Evolutionary conservation across 2,329 filamentous ascomycete genomes (phyloP).

Genomic region (Rhexocercosporidium sp.): DNA sequence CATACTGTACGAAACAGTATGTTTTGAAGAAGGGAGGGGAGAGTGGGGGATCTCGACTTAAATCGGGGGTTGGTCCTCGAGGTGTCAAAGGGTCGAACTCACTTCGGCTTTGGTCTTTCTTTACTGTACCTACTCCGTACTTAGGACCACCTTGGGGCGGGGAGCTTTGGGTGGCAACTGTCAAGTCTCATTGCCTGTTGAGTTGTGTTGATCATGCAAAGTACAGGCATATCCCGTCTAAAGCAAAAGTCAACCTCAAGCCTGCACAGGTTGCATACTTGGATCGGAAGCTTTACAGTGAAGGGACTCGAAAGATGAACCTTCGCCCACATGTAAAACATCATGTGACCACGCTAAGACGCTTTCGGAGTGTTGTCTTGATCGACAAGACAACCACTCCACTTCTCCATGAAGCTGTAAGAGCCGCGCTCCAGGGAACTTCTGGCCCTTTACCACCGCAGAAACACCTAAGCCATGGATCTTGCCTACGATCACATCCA

Average conservation of each 20-base stretch:
- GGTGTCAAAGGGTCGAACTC: too few relatives aligned
- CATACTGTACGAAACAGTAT: too few relatives aligned
- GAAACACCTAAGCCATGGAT: constrained; percentile 72
- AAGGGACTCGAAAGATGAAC: neutral
- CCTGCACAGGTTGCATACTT: neutral
- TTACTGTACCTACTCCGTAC: neutral
- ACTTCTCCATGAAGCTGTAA: constrained; percentile 14
- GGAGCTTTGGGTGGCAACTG: neutral
- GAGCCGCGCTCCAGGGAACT: constrained; percentile 4
- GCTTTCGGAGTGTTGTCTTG: constrained; percentile 3
- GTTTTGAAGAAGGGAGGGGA: neutral
- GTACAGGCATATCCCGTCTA: neutral
- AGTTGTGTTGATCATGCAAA: neutral
- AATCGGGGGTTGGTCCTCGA: constrained; percentile 7
- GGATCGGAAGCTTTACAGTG: neutral
- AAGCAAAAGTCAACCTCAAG: neutral
- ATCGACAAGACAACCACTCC: constrained; percentile 6
- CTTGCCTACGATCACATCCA: constrained; percentile 96
- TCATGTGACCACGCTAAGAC: constrained; percentile 9
- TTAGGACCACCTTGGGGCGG: neutral
- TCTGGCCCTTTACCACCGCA: neutral
- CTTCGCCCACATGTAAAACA: neutral
- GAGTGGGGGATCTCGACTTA: neutral
- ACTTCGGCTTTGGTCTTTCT: too few relatives aligned
- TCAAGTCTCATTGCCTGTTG: neutral